Base-by-base conservation (phyloP, 1,284 basidiomycete genomes). In the Sporisorium sorghi region DNA sequence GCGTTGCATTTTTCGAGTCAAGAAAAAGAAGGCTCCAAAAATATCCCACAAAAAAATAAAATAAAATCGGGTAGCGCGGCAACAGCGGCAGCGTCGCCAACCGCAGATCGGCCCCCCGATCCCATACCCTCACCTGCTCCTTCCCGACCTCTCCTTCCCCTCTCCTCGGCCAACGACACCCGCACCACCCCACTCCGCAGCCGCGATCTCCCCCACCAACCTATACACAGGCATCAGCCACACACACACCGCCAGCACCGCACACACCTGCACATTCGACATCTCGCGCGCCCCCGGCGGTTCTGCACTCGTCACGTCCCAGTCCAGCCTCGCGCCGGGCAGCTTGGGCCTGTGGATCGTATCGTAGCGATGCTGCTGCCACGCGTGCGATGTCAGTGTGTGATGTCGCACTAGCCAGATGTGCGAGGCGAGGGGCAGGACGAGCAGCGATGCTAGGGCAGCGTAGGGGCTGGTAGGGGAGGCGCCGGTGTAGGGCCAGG, bases 311-410 rank as follows among this genome's bases (percentile, higher is more conserved):
- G 47, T 11, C 8, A 71, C 68, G 26, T 71, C 73, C 73, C 73
- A 75, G 47, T 75, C 73, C 8, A 71, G 63, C 17, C 67, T 17
- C 5, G 63, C 67, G 19, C 67, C 67, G 8, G 73, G 63, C 32
- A 70, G 42, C 47, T 57, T 63, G 26, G 63, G 57, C 28, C 68
- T 59, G 21, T 63, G 57, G 7, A 53, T 21, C 0, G 60, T 59
- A 35, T 75, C 73, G 58, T 67, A 71, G 21, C 68, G 63, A 40
- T 75, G 68, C 23, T 49, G 63, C 12, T 64, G 57, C 73, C 73
- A 75, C 15, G 68, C 49, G 26, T 58, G 57, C 8, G 48, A n/a
- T 37, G 42, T 62, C 10, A 75, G 43, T 0, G 55, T 63, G 35
- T 75, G 74, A n/a, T 60, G 60, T 23, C 66, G 59, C 5, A 58